Base-by-base conservation (phyloP, 208 protist genomes). In the Naegleria fowleri region DNA sequence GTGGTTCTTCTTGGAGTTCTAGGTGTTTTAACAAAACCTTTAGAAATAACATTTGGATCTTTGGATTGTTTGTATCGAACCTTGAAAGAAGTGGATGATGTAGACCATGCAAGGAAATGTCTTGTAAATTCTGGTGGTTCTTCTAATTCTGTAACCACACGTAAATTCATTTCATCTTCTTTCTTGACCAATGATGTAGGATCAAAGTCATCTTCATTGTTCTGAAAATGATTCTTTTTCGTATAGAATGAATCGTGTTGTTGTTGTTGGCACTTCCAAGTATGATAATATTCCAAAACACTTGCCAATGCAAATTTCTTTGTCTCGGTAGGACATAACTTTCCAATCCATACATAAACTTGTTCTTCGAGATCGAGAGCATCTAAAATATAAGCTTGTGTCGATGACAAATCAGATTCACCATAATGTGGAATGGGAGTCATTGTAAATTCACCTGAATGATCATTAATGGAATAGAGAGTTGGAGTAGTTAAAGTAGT, bases 81-180 rank as follows among this genome's bases (percentile, higher is more conserved):
- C n/a, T 79, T 79, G 29, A 79, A 79, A 4, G 16, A 0, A 79
- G 67, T 79, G 7, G 67, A 79, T 36, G 19, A 13, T 36, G n/a
- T 79, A 15, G 67, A 79, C 67, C 67, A 79, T 36, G 67, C 13
- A 36, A 79, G 7, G 67, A 79, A 79, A 79, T 79, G 67, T 79
- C n/a, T 79, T 79, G 67, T 79, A 79, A 79, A 79, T 79, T 79
- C 67, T 36, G 5, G 29, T 79, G 67, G 67, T 79, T 79, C 67
- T 79, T 79, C 67, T n/a, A 79, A 36, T 79, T 79, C 67, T 36
- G 7, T 25, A 36, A 79, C 25, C 6, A 79, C 67, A 79, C 13
- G 67, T 79, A 79, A 29, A 36, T 25, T 36, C n/a, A 36, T 11
- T 79, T 79, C 67, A 79, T 79, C 67, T 36, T 25, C 7, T 79